A percentile compares a stretch with the other conserved stretches of the same genome.
phyloP scores from a whole-genome alignment of 371 early-diverging fungal genomes.

The Rhizoclosmatium hyalinum region DNA sequence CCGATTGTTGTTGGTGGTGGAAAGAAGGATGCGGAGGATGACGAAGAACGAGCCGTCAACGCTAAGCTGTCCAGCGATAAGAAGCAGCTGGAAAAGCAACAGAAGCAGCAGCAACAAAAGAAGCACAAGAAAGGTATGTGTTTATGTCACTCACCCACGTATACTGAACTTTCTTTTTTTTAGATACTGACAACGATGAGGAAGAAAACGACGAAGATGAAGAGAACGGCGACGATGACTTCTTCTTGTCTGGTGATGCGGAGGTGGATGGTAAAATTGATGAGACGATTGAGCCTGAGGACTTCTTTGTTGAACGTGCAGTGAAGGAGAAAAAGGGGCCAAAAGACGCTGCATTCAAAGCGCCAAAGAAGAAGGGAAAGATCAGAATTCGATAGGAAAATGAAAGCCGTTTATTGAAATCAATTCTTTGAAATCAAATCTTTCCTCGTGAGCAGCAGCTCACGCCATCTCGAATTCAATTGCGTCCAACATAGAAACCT shows the following conservation, averaged over 20 bases:
- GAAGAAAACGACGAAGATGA: conserved; percentile 22
- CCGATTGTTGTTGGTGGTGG: neutral
- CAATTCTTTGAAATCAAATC: no score
- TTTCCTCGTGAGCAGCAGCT: no score
- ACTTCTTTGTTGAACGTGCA: conserved; percentile 14
- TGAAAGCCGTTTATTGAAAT: no score
- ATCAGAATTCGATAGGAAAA: neutral
- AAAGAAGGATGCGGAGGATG: neutral
- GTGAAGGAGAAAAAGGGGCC: conserved; percentile 21
- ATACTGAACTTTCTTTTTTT: neutral
- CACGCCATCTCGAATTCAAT: no score
- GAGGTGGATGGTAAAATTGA: neutral
- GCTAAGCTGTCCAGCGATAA: neutral
- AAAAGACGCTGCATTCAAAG: neutral
- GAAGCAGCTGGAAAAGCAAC: conserved; percentile 9
- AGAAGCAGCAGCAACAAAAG: neutral
- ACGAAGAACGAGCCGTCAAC: neutral
- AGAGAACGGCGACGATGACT: conserved; percentile 33
- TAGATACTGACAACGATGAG: conserved; percentile 14
- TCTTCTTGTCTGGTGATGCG: conserved; percentile 20
- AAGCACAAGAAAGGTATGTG: conserved; percentile 9
- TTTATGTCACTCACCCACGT: neutral
- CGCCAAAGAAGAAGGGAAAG: conserved; percentile 7
- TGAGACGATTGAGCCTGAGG: conserved; percentile 8
- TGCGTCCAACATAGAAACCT: no score